Conservation (phyloP, 768 basidiomycete genomes). For the Naganishia friedmannii region DNA sequence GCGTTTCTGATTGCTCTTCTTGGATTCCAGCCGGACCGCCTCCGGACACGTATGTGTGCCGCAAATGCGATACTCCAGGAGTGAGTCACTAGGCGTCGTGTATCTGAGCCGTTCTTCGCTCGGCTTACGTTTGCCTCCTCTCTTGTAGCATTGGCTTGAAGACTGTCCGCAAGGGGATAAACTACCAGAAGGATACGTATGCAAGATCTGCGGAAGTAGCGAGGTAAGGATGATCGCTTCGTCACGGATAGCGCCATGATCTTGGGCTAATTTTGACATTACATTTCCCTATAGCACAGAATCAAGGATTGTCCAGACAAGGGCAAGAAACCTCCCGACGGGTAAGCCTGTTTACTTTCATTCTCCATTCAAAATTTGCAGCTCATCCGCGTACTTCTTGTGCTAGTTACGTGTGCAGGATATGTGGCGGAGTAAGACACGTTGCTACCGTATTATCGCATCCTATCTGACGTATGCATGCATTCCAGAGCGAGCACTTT, state of each 20-base stretch:
- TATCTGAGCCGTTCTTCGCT: slow-evolving; percentile 13
- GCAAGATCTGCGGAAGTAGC: slow-evolving; percentile 67
- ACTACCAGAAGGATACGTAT: slow-evolving; percentile 80
- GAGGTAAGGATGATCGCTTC: background rate
- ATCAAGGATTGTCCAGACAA: slow-evolving; percentile 83
- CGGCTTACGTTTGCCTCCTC: background rate
- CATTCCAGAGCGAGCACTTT: slow-evolving; percentile 60
- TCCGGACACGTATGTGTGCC: slow-evolving; percentile 46
- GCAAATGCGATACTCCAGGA: slow-evolving; percentile 46
- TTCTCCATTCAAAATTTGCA: background rate
- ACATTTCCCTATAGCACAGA: slow-evolving; percentile 57
- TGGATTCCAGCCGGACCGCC: background rate
- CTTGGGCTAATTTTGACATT: background rate
- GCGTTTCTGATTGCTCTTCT: background rate
- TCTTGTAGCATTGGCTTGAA: slow-evolving; percentile 48
- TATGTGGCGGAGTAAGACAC: slow-evolving; percentile 70
- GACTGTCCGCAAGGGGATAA: slow-evolving; percentile 57
- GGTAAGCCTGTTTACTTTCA: slow-evolving; percentile 40
- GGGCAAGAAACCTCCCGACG: slow-evolving; percentile 72
- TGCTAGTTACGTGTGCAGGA: slow-evolving; percentile 72
- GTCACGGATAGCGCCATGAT: too few species aligned
- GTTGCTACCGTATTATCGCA: background rate
- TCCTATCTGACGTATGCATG: background rate
- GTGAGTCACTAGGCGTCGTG: slow-evolving; percentile 36
- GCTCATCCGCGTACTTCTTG: slow-evolving; percentile 25